These are phyloP conservation scores for Kokia cookei DNA, from an alignment of 441 rosid genomes.

Conservation along the genomic window DNA sequence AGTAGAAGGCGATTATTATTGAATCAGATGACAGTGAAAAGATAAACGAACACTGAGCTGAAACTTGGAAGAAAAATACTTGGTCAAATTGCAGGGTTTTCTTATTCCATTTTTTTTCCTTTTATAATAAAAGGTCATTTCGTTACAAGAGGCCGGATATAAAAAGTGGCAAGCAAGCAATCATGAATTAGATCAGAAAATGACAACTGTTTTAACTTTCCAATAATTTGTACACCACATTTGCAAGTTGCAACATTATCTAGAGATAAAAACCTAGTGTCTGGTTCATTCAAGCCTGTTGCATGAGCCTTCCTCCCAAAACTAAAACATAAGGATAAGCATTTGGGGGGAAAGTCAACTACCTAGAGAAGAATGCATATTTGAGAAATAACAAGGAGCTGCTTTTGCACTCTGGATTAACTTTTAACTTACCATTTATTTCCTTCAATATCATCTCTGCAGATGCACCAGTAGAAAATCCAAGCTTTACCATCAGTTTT, in stretches of 20 bases:
- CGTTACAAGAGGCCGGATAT: neutral
- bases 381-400: neutral
- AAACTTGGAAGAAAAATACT: neutral
- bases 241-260: neutral
- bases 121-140: neutral
- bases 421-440: constrained; percentile 25
- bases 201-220: neutral
- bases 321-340: neutral
- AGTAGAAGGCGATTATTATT: neutral
- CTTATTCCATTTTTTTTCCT: neutral
- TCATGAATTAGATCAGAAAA: neutral
- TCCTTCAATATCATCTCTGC: constrained; percentile 32
- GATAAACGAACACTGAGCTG: neutral
- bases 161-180: neutral
- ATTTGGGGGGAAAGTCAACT: neutral
- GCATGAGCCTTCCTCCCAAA: neutral
- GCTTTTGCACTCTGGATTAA: neutral
- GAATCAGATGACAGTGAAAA: neutral
- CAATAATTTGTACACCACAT: neutral
- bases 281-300: neutral
- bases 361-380: neutral
- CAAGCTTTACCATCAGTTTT: constrained; percentile 69
- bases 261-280: neutral
- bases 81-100: neutral
- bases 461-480: constrained; percentile 64